Conservation (phyloP, 768 basidiomycete genomes). For the Suillus paluster region DNA sequence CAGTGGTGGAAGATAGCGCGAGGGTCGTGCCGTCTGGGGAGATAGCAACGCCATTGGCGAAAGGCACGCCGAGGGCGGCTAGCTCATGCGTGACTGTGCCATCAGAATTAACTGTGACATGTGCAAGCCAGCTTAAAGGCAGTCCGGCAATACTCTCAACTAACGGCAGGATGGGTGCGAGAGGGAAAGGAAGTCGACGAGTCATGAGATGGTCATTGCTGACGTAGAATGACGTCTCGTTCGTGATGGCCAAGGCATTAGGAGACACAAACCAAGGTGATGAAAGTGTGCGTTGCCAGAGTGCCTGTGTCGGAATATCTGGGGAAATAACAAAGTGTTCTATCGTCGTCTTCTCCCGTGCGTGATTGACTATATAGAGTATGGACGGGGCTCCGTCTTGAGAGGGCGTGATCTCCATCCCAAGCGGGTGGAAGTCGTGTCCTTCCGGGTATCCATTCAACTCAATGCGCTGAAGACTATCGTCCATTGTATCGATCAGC, state of each 20-base stretch:
- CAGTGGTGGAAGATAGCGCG: slow-evolving; percentile 61
- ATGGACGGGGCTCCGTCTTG: slow-evolving; percentile 51
- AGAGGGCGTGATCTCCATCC: slow-evolving; percentile 61
- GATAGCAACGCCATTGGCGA: slow-evolving; percentile 71
- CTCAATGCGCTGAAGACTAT: slow-evolving; percentile 43
- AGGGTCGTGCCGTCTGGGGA: slow-evolving; percentile 53
- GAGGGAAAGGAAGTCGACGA: slow-evolving; percentile 52
- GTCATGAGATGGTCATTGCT: slow-evolving; percentile 76
- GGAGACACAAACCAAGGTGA: slow-evolving; percentile 64
- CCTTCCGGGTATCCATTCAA: slow-evolving; percentile 56
- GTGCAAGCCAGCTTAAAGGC: slow-evolving; percentile 63
- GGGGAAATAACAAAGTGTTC: slow-evolving; percentile 69
- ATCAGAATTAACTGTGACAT: slow-evolving; percentile 50
- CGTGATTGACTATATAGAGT: slow-evolving; percentile 74
- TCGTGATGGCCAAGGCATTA: slow-evolving; percentile 68
- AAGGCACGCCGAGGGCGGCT: slow-evolving; percentile 55
- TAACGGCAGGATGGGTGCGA: slow-evolving; percentile 57
- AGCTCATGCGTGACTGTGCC: slow-evolving; percentile 41
- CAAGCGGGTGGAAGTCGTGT: slow-evolving; percentile 77
- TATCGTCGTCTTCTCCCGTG: slow-evolving; percentile 59
- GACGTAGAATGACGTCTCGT: slow-evolving; percentile 71
- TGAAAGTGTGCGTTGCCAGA: slow-evolving; percentile 62
- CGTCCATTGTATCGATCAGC: slow-evolving; percentile 44
- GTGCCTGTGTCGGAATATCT: slow-evolving; percentile 45
- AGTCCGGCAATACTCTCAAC: slow-evolving; percentile 59